phyloP scores from a whole-genome alignment of 2,329 filamentous ascomycete species.

The Hypoxylon sp. region DNA sequence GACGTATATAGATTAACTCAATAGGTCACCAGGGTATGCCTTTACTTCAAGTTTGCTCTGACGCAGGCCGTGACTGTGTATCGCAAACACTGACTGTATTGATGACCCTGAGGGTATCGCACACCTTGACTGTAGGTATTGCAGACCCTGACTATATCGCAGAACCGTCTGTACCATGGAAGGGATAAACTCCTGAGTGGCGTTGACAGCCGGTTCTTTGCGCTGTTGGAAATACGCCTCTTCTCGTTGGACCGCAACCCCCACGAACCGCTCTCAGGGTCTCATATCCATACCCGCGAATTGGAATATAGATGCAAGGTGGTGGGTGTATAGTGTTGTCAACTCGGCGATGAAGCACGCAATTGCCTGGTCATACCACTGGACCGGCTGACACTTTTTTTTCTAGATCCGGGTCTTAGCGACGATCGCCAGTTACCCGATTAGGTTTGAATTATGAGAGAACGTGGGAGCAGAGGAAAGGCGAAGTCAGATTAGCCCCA shows the following conservation, averaged over 20 bases:
- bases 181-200: constrained; percentile 20
- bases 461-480: constrained; percentile 23
- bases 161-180: constrained; percentile 10
- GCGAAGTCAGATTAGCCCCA: constrained; percentile 11
- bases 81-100: constrained; percentile 16
- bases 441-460: constrained; percentile 15
- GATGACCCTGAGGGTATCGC: neutral
- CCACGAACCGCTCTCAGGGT: constrained; percentile 43
- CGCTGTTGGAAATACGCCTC: constrained; percentile 28
- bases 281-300: constrained; percentile 44
- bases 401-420: constrained; percentile 27
- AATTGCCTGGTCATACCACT: constrained; percentile 44
- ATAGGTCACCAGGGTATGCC: constrained; percentile 3
- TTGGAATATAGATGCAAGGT: constrained; percentile 30
- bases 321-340: constrained; percentile 41
- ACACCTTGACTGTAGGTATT: neutral
- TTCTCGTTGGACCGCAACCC: constrained; percentile 32
- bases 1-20: neutral
- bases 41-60: constrained; percentile 28
- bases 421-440: constrained; percentile 35
- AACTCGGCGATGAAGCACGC: constrained; percentile 47
- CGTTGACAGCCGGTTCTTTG: constrained; percentile 20
- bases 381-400: constrained; percentile 26
- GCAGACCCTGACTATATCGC: constrained; percentile 19
- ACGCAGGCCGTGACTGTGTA: constrained; percentile 14